Percentiles rank a stretch among this genome's conserved stretches.
phyloP scores from a whole-genome alignment of 495 filamentous ascomycete genomes.

The Massariosphaeria phaeospora region DNA sequence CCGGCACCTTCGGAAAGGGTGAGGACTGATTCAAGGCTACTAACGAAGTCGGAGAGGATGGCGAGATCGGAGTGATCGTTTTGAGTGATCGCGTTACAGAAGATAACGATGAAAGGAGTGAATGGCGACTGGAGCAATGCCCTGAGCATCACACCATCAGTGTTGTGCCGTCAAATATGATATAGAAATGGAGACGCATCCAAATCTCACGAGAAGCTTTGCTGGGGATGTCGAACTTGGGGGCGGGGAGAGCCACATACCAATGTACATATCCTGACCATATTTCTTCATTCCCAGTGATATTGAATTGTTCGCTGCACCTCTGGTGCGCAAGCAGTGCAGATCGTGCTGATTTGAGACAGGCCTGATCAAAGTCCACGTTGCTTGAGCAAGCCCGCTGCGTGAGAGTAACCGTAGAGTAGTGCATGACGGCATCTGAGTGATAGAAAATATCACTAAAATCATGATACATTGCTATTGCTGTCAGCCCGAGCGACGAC shows the following conservation, averaged over 20 bases:
- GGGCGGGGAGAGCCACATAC: too few relatives aligned
- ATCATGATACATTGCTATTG: constrained; percentile 4
- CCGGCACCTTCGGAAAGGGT: constrained; percentile 52
- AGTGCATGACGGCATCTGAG: constrained; percentile 53
- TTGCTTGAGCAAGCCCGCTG: constrained; percentile 56
- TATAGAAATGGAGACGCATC: too few relatives aligned
- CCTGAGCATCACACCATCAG: too few relatives aligned
- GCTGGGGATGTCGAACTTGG: too few relatives aligned
- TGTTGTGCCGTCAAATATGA: too few relatives aligned
- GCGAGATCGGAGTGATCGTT: constrained; percentile 45
- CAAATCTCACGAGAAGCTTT: too few relatives aligned
- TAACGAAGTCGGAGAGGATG: constrained; percentile 53
- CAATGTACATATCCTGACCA: constrained; percentile 60
- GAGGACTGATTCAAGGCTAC: constrained; percentile 50
- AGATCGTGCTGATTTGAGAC: constrained; percentile 54
- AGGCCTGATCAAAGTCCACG: constrained; percentile 54
- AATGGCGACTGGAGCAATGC: constrained; percentile 62
- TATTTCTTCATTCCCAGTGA: constrained; percentile 40
- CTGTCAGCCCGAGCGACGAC: background rate
- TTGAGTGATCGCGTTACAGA: constrained; percentile 60
- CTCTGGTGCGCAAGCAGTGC: constrained; percentile 52
- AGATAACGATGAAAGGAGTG: constrained; percentile 64
- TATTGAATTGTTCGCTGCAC: constrained; percentile 48
- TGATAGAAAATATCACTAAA: constrained; percentile 43
- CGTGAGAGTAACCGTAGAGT: constrained; percentile 53